Base-by-base conservation (phyloP, 257 asterid species). In the Paraleonurus japonicus region DNA sequence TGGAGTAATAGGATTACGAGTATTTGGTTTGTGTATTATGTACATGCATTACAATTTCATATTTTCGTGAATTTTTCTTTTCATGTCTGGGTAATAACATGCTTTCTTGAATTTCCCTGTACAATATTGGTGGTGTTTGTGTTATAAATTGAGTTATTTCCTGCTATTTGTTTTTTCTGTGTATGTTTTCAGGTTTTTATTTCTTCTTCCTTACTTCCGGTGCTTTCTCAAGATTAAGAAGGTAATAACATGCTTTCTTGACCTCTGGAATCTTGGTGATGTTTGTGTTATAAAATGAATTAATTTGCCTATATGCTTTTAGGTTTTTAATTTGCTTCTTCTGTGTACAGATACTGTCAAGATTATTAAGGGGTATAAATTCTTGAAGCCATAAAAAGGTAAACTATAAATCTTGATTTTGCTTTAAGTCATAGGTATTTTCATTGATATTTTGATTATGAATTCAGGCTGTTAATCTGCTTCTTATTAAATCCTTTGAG, bases 1-100 rank as follows among this genome's bases (percentile, higher is more conserved):
- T 22, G 45, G 73, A 57, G 67, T 45, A 65, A 9, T 64, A 1
- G 62, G 54, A 33, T 2, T 43, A 3, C 45, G 30, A 0, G 30
- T 45, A 43, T 7, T 64, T 39, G 50, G 65, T 28, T 13, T 51
- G 3, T 37, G 41, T 28, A 53, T 61, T 67, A 62, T 65, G 73
- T 26, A 79, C 74, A 58, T 74, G 79, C 82, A 69, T 65, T 58
- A 15, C 62, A 32, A 54, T 64, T 32, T n/a, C 68, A 35, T 19
- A 9, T 28, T 28, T 77, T 53, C 26, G 63, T 37, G 20, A 57
- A 53, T 10, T 61, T 70, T 16, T 35, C 43, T 35, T 19, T 47
- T 35, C 12, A 61, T 10, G 28, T 28, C 51, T 45, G 54, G 48
- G 55, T 26, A 67, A 15, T 35, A 58, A 20, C 45, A 22, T 10